Evolutionary conservation across 306 rosid genomes (phyloP).

Genomic region (Echinosophora koreensis): DNA sequence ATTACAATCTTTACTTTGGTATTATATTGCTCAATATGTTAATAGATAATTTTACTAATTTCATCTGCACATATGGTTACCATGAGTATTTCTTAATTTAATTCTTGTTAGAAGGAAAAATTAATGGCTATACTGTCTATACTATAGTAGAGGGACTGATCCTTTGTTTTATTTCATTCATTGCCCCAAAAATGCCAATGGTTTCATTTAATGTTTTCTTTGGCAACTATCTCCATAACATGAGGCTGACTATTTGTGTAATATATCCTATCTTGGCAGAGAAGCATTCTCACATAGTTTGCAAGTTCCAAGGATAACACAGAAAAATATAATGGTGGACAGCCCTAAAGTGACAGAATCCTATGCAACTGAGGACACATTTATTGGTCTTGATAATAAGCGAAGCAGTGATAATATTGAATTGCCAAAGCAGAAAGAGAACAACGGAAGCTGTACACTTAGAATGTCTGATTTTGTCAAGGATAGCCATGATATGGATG

Average conservation of each 20-base stretch:
- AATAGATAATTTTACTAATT: too few relatives aligned
- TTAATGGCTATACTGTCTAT: too few relatives aligned
- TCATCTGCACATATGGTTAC: too few relatives aligned
- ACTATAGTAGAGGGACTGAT: too few relatives aligned
- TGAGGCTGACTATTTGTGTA: conserved; percentile 32
- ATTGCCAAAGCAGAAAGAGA: conserved; percentile 47
- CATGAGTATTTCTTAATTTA: too few relatives aligned
- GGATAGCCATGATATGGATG: conserved; percentile 43
- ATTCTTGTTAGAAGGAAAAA: too few relatives aligned
- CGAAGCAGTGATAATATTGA: conserved; percentile 35
- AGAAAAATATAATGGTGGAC: conserved; percentile 43
- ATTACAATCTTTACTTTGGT: too few relatives aligned
- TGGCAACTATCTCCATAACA: background rate
- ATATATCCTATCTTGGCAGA: conserved; percentile 49
- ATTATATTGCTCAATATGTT: too few relatives aligned
- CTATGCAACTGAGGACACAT: conserved; percentile 36
- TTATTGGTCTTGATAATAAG: conserved; percentile 34
- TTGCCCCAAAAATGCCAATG: too few relatives aligned
- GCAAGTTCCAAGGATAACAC: conserved; percentile 45
- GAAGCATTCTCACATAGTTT: conserved; percentile 49
- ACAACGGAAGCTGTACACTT: conserved; percentile 20
- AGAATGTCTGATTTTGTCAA: conserved; percentile 28
- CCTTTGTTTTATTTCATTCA: too few relatives aligned
- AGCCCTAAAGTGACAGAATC: conserved; percentile 46
- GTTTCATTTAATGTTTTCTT: background rate